phyloP scores from a whole-genome alignment of 1,139 yeast species.

The Yamadazyma conglobata region DNA sequence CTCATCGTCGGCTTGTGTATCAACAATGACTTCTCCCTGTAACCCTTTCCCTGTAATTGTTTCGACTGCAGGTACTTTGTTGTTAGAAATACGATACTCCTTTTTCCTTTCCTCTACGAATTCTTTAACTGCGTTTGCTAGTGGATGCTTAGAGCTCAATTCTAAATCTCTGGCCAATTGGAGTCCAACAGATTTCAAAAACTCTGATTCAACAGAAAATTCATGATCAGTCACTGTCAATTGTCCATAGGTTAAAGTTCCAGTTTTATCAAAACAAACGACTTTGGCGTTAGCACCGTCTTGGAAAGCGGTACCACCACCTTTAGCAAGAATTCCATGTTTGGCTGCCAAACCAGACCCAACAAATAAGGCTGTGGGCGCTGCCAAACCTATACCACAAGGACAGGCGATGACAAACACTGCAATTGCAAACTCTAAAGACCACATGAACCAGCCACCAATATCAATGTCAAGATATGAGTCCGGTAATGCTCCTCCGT shows the following conservation, averaged over 20 bases:
- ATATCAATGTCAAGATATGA: conserved; percentile 57
- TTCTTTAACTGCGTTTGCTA: conserved; percentile 54
- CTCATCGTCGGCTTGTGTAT: conserved; percentile 17
- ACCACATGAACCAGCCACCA: conserved; percentile 80
- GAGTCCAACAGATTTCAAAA: conserved; percentile 20
- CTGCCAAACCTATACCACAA: conserved; percentile 48
- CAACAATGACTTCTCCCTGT: conserved; percentile 34
- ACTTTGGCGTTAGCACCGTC: conserved; percentile 64
- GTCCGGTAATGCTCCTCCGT: conserved; percentile 50
- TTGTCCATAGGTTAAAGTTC: conserved; percentile 70
- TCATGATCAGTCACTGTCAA: conserved; percentile 53
- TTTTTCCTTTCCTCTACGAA: conserved; percentile 28
- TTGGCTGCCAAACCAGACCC: conserved; percentile 48
- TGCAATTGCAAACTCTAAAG: conserved; percentile 70
- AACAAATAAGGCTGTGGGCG: conserved; percentile 47
- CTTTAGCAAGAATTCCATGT: conserved; percentile 71
- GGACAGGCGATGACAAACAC: conserved; percentile 64
- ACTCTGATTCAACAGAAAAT: conserved; percentile 15
- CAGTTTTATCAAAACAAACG: conserved; percentile 78
- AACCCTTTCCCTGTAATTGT: conserved; percentile 61
- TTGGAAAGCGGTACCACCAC: conserved; percentile 82
- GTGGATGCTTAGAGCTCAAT: conserved; percentile 65
- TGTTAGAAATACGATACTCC: conserved; percentile 23
- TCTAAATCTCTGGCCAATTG: conserved; percentile 62
- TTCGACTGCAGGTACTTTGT: conserved; percentile 45